Conservation (phyloP, 1,284 basidiomycete species). For the Sporisorium graminicola region DNA sequence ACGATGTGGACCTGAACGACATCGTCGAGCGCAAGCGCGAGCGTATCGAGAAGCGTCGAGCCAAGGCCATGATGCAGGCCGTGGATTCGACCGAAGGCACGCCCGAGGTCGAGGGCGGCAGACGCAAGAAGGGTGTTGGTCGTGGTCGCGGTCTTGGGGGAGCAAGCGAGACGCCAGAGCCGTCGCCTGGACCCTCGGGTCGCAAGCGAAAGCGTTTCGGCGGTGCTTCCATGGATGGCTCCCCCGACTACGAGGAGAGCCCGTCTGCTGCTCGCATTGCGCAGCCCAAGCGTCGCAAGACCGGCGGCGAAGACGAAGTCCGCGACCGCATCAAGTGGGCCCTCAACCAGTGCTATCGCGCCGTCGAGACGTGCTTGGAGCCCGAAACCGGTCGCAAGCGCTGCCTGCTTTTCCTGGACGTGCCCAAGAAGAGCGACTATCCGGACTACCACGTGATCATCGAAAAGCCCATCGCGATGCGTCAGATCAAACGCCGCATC, state of each 20-base stretch:
- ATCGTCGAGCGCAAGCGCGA: slow-evolving; percentile 69
- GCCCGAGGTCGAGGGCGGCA: slow-evolving; percentile 49
- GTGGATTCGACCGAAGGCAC: slow-evolving; percentile 56
- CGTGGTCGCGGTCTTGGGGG: slow-evolving; percentile 38
- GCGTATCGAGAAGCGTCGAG: slow-evolving; percentile 64
- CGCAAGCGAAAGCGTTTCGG: slow-evolving; percentile 64
- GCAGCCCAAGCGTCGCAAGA: slow-evolving; percentile 78
- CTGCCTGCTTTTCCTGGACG: slow-evolving; percentile 69
- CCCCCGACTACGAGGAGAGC: slow-evolving; percentile 45
- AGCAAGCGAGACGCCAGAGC: slow-evolving; percentile 50
- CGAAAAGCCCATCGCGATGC: slow-evolving; percentile 83
- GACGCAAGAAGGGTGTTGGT: slow-evolving; percentile 42
- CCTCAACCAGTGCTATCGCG: slow-evolving; percentile 83
- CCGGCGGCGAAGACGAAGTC: slow-evolving; percentile 72
- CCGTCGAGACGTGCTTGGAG: slow-evolving; percentile 79
- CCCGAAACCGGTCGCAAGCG: slow-evolving; percentile 75
- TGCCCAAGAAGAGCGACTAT: slow-evolving; percentile 77
- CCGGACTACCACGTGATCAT: slow-evolving; percentile 82
- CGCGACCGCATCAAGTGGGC: slow-evolving; percentile 81
- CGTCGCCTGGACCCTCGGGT: slow-evolving; percentile 55
- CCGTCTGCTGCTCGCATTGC: slow-evolving; percentile 34
- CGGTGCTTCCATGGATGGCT: slow-evolving; percentile 44
- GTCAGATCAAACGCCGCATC: slow-evolving; percentile 85
- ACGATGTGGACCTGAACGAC: slow-evolving; percentile 78
- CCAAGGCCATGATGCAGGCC: slow-evolving; percentile 54